Conservation (phyloP, 805 yeast genomes). For the Candida qinlingensis region DNA sequence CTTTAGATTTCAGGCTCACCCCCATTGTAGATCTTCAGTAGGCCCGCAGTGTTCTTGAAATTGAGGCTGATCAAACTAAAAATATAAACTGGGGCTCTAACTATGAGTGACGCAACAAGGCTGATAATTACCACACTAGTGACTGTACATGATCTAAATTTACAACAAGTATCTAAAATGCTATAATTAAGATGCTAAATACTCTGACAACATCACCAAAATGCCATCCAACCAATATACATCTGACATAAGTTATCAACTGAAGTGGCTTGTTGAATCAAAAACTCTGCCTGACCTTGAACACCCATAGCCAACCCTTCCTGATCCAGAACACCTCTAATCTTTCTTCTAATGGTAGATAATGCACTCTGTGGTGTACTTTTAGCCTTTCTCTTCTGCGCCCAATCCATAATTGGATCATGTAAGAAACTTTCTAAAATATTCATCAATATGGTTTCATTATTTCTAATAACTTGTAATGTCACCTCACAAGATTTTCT, state of each 20-base stretch:
- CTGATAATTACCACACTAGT: too few relatives aligned
- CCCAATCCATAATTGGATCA: slow-evolving; percentile 88
- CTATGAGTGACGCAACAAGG: too few relatives aligned
- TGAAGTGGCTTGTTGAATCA: slow-evolving; percentile 78
- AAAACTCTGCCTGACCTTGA: slow-evolving; percentile 86
- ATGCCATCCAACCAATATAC: slow-evolving; percentile 94
- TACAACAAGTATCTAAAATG: too few relatives aligned
- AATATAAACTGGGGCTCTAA: too few relatives aligned
- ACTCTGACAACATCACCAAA: slow-evolving; percentile 35
- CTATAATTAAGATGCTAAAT: neutral
- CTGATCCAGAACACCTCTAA: slow-evolving; percentile 74
- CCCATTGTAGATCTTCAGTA: too few relatives aligned
- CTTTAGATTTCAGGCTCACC: too few relatives aligned
- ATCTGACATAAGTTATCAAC: slow-evolving; percentile 67
- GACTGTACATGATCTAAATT: too few relatives aligned
- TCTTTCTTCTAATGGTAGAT: slow-evolving; percentile 66
- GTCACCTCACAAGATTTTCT: slow-evolving; percentile 84
- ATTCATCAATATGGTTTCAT: slow-evolving; percentile 83
- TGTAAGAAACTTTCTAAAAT: slow-evolving; percentile 87
- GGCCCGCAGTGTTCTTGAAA: too few relatives aligned
- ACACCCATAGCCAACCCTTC: slow-evolving; percentile 87
- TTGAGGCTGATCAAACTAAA: too few relatives aligned
- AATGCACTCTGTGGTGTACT: slow-evolving; percentile 63
- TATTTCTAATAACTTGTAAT: slow-evolving; percentile 58
- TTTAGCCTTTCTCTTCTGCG: slow-evolving; percentile 34